Conservation (phyloP, 441 rosid species). For the Gossypium aridum region DNA sequence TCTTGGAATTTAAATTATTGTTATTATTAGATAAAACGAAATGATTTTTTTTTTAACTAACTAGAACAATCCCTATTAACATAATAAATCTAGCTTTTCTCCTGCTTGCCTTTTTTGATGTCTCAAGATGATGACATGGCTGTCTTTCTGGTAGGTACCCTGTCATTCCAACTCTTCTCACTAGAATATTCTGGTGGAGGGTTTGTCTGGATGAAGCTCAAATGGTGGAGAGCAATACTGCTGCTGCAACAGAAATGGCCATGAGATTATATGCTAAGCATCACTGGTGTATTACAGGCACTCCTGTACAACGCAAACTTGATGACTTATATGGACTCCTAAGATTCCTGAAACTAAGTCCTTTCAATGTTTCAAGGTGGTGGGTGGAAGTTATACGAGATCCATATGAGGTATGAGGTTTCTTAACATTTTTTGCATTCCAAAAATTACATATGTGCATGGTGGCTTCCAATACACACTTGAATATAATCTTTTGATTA, state of each 20-base stretch:
- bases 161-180: slow-evolving; percentile 82
- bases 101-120: neutral
- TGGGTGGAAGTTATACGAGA: slow-evolving; percentile 88
- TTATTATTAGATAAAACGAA: neutral
- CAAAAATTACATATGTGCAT: neutral
- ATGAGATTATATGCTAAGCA: slow-evolving; percentile 70
- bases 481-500: neutral
- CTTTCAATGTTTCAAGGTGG: slow-evolving; percentile 81
- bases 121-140: slow-evolving; percentile 12
- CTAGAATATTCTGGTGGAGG: slow-evolving; percentile 98
- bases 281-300: slow-evolving; percentile 96
- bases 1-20: neutral
- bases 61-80: neutral
- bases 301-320: slow-evolving; percentile 92
- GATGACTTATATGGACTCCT: slow-evolving; percentile 92
- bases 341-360: slow-evolving; percentile 74
- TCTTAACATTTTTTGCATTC: neutral
- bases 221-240: slow-evolving; percentile 95
- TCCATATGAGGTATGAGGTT: slow-evolving; percentile 72
- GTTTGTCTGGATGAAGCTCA: slow-evolving; percentile 98
- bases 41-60: neutral
- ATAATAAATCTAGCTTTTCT: neutral
- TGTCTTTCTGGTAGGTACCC: slow-evolving; percentile 66
- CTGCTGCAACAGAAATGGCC: slow-evolving; percentile 97
- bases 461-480: neutral